Base-by-base conservation (phyloP, 2,329 filamentous ascomycete genomes). In the Elsinoe australis region DNA sequence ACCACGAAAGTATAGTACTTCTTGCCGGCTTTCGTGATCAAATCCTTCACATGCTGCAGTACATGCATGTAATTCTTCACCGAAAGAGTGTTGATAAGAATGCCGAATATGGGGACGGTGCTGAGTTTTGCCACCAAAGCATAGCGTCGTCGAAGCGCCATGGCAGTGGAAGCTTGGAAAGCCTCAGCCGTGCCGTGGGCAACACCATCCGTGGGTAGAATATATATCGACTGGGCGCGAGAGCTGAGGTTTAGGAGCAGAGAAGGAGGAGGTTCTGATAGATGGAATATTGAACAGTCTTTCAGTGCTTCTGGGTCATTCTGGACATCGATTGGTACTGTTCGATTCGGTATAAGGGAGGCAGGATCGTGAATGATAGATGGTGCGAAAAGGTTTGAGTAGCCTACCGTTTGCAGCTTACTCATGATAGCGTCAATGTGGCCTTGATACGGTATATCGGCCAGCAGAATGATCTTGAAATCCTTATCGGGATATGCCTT, bases 1-100 rank as follows among this genome's bases (percentile, higher is more conserved):
- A 98, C 92, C 1, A 98, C 92, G 39, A 98, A 87, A 1, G 90
- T 87, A 64, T 98, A 98, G 63, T 80, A 85, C 70, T 96, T 98
- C 71, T 96, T 96, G 8, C 88, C 89, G 0, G 87, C 85, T 0
- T 73, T 75, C 0, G 79, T 75, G 56, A 98, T 94, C 53, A 82
- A 78, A 5, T 71, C 65, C 51, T 85, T 81, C 24, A 95, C 75
- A 48, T 83, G 75, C 10, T 83, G 75, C 32, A 96, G 80, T 0
- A 89, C 88, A 10, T 79, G 71, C 54, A 95, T 75, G 69, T 95
- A 96, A 63, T 95, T 94, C 51, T 83, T 81, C 4, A 96, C 87
- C 17, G 85, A 90, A 3, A 98, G 79, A 0, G 92, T 98, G 66
- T 96, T 96, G 66, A 98, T 88, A 1, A 98, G 72, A 52, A 98